Evolutionary conservation across 2,329 filamentous ascomycete genomes (phyloP).

Genomic region (Neodidymelliopsis sp.): DNA sequence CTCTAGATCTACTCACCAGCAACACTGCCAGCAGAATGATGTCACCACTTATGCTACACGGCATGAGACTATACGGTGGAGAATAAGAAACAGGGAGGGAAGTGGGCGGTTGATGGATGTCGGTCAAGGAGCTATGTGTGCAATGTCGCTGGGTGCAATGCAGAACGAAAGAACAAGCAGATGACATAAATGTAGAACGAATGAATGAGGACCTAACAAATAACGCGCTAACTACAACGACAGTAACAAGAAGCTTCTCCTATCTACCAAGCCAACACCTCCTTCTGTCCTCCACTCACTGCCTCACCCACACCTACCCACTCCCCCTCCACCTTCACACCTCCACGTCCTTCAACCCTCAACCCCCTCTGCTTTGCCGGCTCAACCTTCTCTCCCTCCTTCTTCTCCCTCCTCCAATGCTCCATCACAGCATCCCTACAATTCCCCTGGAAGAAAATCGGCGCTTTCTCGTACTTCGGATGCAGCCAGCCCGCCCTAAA

Average conservation of each 20-base stretch:
- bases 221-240: no score
- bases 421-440: conserved; percentile 55
- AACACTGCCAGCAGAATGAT: no score
- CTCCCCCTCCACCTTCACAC: conserved; percentile 53
- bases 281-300: conserved; percentile 19
- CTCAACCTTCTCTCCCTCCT: conserved; percentile 25
- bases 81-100: no score
- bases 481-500: conserved; percentile 69
- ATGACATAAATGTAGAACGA: no score
- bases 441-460: conserved; percentile 62
- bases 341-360: conserved; percentile 56
- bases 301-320: conserved; percentile 4
- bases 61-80: no score
- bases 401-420: conserved; percentile 29
- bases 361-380: conserved; percentile 56
- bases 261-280: conserved; percentile 29
- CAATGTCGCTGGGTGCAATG: no score
- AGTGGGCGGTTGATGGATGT: no score
- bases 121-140: no score
- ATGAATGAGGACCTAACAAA: no score
- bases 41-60: no score
- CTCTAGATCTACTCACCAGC: no score
- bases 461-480: conserved; percentile 64
- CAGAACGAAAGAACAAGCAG: no score
- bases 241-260: background rate